phyloP scores from a whole-genome alignment of 2,329 filamentous ascomycete genomes.

The Teratosphaeria nubilosa region DNA sequence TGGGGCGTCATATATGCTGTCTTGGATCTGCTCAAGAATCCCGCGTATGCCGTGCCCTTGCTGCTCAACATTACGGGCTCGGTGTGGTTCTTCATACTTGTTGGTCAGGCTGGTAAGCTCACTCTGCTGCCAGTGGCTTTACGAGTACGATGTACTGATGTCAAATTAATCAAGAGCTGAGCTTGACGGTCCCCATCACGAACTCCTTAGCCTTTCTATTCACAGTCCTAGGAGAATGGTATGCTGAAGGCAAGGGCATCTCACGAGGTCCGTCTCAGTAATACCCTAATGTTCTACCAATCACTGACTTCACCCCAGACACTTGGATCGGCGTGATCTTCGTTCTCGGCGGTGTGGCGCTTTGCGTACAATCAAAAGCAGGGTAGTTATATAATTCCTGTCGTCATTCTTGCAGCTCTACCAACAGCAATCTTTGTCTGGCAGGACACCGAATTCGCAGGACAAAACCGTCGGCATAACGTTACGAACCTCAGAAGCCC shows the following conservation, averaged over 20 bases:
- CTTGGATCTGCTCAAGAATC: slow-evolving; percentile 66
- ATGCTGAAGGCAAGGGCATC: slow-evolving; percentile 84
- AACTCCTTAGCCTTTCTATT: slow-evolving; percentile 95
- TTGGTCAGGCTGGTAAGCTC: slow-evolving; percentile 73
- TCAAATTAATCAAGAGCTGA: slow-evolving; percentile 55
- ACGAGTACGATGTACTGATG: not conserved
- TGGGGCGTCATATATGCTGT: slow-evolving; percentile 63
- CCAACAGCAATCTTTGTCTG: not conserved
- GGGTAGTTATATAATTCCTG: not conserved
- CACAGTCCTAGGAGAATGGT: slow-evolving; percentile 91
- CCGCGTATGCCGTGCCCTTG: slow-evolving; percentile 74
- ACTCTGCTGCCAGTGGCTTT: no score
- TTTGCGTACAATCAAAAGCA: slow-evolving; percentile 60
- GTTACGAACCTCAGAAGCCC: slow-evolving; percentile 32
- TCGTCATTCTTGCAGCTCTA: not conserved
- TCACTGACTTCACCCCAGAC: slow-evolving; percentile 40
- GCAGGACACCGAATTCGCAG: slow-evolving; percentile 9
- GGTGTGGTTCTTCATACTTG: slow-evolving; percentile 91
- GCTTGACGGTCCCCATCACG: slow-evolving; percentile 85
- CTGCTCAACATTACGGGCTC: slow-evolving; percentile 85
- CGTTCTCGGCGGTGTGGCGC: slow-evolving; percentile 67
- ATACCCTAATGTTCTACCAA: slow-evolving; percentile 1
- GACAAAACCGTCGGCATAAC: slow-evolving; percentile 34
- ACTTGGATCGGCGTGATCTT: slow-evolving; percentile 75
- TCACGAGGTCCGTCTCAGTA: slow-evolving; percentile 52